Percentiles rank a stretch among this genome's conserved stretches.
These are phyloP conservation scores for Colletotrichum aenigma DNA, from an alignment of 2,329 filamentous ascomycete species.

Conservation along the genomic window DNA sequence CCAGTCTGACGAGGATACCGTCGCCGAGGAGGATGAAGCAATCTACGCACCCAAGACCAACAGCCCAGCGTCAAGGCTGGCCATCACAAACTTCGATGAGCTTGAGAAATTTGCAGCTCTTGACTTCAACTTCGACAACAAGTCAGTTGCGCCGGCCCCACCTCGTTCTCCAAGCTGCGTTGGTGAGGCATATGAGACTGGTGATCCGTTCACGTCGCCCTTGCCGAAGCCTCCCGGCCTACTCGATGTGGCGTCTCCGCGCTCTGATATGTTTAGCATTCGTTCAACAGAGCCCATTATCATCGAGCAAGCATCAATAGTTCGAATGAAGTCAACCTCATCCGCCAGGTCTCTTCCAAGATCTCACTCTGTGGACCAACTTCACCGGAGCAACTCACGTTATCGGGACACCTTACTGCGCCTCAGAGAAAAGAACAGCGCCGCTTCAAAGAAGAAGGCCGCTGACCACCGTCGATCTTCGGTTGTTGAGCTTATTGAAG, in stretches of 20 bases:
- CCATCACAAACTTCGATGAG: slow-evolving; percentile 51
- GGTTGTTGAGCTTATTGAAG: slow-evolving; percentile 26
- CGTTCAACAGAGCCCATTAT: slow-evolving; percentile 39
- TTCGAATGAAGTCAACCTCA: slow-evolving; percentile 37
- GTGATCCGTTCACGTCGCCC: slow-evolving; percentile 4
- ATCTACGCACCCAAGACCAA: background rate
- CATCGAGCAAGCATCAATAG: slow-evolving; percentile 43
- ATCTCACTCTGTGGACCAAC: slow-evolving; percentile 42
- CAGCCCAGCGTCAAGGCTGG: slow-evolving; percentile 26
- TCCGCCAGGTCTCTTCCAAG: slow-evolving; percentile 29
- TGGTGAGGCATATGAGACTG: slow-evolving; percentile 34
- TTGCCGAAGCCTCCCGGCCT: slow-evolving; percentile 17
- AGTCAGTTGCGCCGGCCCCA: slow-evolving; percentile 19
- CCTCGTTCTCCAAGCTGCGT: slow-evolving; percentile 34
- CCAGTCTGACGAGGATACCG: background rate
- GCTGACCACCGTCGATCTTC: slow-evolving; percentile 28
- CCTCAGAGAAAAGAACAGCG: background rate
- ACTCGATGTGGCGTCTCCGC: slow-evolving; percentile 31
- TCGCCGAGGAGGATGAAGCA: background rate
- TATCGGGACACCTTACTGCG: slow-evolving; percentile 29
- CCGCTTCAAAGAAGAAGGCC: slow-evolving; percentile 4
- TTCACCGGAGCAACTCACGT: slow-evolving; percentile 31
- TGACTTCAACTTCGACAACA: slow-evolving; percentile 46
- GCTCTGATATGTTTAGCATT: slow-evolving; percentile 37
- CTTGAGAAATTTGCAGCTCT: slow-evolving; percentile 88